Percentiles rank a stretch among this genome's conserved stretches.
phyloP scores from a whole-genome alignment of 2,329 filamentous ascomycete species.

The Colletotrichum navitas region DNA sequence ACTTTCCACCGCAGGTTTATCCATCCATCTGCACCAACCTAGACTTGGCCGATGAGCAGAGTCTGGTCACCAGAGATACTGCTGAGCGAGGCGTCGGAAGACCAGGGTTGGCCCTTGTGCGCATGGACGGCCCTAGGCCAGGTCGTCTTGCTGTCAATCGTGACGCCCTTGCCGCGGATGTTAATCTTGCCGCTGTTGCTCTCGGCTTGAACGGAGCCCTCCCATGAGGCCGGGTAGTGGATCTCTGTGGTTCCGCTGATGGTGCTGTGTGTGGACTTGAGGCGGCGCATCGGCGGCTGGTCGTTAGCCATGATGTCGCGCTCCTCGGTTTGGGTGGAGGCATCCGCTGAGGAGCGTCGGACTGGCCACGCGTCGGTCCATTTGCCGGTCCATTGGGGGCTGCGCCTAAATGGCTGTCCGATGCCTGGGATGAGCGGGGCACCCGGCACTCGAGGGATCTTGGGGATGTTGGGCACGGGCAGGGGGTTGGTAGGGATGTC shows the following conservation, averaged over 20 bases:
- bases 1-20: neutral
- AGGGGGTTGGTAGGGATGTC: conserved; percentile 41
- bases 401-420: conserved; percentile 43
- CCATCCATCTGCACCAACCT: neutral
- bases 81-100: neutral
- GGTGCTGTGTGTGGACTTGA: conserved; percentile 58
- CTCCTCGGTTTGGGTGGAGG: neutral
- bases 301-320: conserved; percentile 14
- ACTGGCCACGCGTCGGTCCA: conserved; percentile 11
- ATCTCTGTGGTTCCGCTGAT: conserved; percentile 60
- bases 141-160: conserved; percentile 51
- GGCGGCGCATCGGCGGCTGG: conserved; percentile 48
- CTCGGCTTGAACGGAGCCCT: conserved; percentile 57
- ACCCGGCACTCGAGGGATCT: conserved; percentile 28
- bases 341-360: neutral
- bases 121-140: conserved; percentile 52
- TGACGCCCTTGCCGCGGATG: conserved; percentile 58
- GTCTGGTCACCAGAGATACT: conserved; percentile 23
- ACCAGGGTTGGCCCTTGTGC: conserved; percentile 44
- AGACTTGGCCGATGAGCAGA: conserved; percentile 3
- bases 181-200: conserved; percentile 57
- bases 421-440: conserved; percentile 26
- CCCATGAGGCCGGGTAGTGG: conserved; percentile 63
- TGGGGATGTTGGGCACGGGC: conserved; percentile 26
- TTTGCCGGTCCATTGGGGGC: conserved; percentile 35